These are phyloP conservation scores for Nothophytophthora sp. DNA, from an alignment of 352 stramenopile genomes.

Conservation along the genomic window DNA sequence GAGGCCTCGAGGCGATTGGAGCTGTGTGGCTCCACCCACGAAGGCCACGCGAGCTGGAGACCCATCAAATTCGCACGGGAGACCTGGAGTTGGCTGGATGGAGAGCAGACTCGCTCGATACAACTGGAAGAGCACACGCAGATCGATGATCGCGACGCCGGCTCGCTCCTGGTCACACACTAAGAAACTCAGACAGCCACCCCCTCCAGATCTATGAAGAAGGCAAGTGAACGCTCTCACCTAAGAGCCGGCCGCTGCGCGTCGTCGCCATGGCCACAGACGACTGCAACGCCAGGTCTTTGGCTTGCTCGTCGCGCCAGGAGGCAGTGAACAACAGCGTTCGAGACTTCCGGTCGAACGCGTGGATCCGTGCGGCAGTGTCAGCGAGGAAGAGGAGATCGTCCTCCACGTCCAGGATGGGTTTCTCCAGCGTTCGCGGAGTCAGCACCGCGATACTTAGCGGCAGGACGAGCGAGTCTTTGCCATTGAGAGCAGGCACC, in stretches of 20 bases:
- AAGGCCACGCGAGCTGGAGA: conserved; percentile 15
- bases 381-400: conserved; percentile 48
- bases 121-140: conserved; percentile 35
- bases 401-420: conserved; percentile 26
- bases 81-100: conserved; percentile 9
- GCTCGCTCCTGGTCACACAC: conserved; percentile 35
- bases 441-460: conserved; percentile 27
- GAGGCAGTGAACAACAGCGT: conserved; percentile 22
- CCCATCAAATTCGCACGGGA: conserved; percentile 15
- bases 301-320: conserved; percentile 5
- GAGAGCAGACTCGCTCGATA: conserved; percentile 20
- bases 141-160: conserved; percentile 27
- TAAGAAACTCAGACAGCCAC: conserved; percentile 21
- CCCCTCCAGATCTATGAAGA: not conserved
- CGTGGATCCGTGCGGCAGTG: conserved; percentile 21
- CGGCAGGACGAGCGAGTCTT: no score
- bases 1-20: conserved; percentile 21
- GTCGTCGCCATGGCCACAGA: conserved; percentile 24
- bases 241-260: conserved; percentile 24
- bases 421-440: conserved; percentile 21
- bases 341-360: conserved; percentile 26
- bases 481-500: no score
- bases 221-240: conserved; percentile 2
- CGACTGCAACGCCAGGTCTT: conserved; percentile 5
- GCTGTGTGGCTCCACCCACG: conserved; percentile 15